Evolutionary conservation across 75 land plant species (phyloP), one percentile per base, ranked within the genome.

Genomic region (Adiantum capillusveneris): DNA sequence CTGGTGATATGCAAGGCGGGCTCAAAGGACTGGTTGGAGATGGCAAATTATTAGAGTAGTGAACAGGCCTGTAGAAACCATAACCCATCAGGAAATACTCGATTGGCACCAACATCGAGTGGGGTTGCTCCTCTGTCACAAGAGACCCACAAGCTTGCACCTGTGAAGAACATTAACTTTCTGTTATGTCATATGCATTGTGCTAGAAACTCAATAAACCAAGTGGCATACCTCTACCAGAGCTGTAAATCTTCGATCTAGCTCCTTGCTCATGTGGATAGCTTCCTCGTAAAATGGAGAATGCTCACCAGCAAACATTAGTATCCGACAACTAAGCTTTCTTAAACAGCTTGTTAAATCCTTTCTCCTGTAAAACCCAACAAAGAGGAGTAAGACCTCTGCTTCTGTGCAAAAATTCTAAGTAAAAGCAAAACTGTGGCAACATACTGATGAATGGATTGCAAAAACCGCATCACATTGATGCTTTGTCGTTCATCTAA

Each of bases 71-170:
- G 63, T 68, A 83, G 30, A 79, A 79, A 0, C 91, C 87, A 56
- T 73, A 89, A 6, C 91, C 86, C 73, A 75, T 86, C 30, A 89
- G 62, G 55, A 90, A 90, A 30, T 72, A 81, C 74, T 90, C 96
- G 22, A 90, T 75, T 9, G 96, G 96, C 6, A 90, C 71, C 49
- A 87, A 22, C 96, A 90, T 90, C 12, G 96, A 78, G 37, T 83
- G 75, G 0, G 96, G 88, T 30, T 84, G 87, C 62, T 90, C 96
- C 53, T 86, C 92, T 11, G 92, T 90, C 42, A 90, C 96, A 29
- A 90, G 28, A 11, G 96, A 87, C 6, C 96, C 96, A 62, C 92
- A 86, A 22, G 84, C 84, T 60, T 87, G 88, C 19, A 90, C 92
- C 96, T 90, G 59, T 64, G 45, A 18, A n/a, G n/a, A n/a, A n/a